Evolutionary conservation across 2,329 filamentous ascomycete genomes (phyloP), one percentile per base, ranked within the genome.

Genomic region (Scorias spongiosa): DNA sequence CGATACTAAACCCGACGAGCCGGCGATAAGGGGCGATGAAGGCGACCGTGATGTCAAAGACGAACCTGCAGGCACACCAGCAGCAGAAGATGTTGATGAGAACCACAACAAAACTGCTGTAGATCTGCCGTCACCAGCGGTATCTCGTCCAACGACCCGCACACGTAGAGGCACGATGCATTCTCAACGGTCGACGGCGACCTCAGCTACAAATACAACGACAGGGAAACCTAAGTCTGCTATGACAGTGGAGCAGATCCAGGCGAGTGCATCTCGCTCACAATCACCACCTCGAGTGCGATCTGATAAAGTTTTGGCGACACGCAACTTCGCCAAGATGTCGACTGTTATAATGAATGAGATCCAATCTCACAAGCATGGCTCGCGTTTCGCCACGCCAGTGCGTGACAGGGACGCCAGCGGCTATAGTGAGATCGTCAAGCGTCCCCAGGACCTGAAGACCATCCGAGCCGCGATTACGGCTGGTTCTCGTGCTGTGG

Each of bases 401-500:
- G 68, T 74, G 10, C 65, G 65, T 28, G 65, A 69, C 15, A 69
- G 66, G 44, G 66, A 71, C 43, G 70, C 68, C 9, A 66, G 67
- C 44, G 69, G 70, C 12, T 74, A 74, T 52, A 63, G 63, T 47
- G 66, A 70, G 40, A 70, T 73, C 44, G 68, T 74, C 53, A 65
- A 66, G 47, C 65, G 67, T 17, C 69, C 70, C 8, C 70, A 71
- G 42, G 67, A 72, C 48, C 61, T 74, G 37, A 71, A 71, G 42
- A 63, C 64, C 2, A 72, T 74, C 47, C 64, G 65, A 44, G 61
- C 66, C 30, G 70, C 69, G 41, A 68, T 74, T 44, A 62, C 58
- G 3, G 63, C 62, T 2, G 69, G 69, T 5, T 57, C 60, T 5
- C 79, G 77, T 44, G 79, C 82, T 46, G 82, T 87, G 11, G 57